Evolutionary conservation across 495 filamentous ascomycete species (phyloP), one percentile per base, ranked within the genome.

Genomic region (Extremus antarcticus): DNA sequence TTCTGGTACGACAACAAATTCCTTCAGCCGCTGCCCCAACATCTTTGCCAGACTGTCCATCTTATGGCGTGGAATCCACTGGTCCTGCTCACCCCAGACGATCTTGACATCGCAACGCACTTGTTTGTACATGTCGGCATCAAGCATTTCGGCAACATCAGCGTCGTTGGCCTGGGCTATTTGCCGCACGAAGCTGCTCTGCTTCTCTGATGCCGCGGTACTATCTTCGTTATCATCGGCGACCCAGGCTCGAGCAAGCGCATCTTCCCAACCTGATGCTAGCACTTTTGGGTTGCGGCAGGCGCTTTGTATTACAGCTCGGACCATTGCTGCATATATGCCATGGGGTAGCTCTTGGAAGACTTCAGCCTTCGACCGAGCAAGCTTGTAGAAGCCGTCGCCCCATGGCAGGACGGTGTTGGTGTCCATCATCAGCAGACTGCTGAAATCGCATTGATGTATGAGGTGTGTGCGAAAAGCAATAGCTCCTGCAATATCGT

Each of bases 361-460:
- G 1, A 22, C 13, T 1, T 58, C 17, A 4, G 55, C 49, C 20
- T 58, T 24, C 3, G 55, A 32, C 9, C 55, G 48, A 9, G 17
- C 23, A 10, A 52, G 48, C 55, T 58, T 58, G 50, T 58, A 58
- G 43, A 58, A 58, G 2, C 55, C 55, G 43, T 58, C 55, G 8
- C 55, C 55, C 55, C 55, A 58, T 11, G 55, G 55, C 16, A 58
- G 41, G 3, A 58, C 50, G 17, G 50, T 25, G 50, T 58, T 58
- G 2, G 55, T 48, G 25, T 58, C 55, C 17, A 22, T 10, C 9
- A 58, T 48, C 24, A 58, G 22, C 41, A 58, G 16, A 8, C 10
- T 52, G 21, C 20, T 21, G 50, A 47, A 58, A 16, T 58, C 49
- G 29, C 49, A 52, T 15, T 38, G 22, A 38, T 58, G 39, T 13